A percentile compares a stretch with the other conserved stretches of the same genome.
Evolutionary conservation across 306 rosid species (phyloP).

Genomic region (Cucumis melo): DNA sequence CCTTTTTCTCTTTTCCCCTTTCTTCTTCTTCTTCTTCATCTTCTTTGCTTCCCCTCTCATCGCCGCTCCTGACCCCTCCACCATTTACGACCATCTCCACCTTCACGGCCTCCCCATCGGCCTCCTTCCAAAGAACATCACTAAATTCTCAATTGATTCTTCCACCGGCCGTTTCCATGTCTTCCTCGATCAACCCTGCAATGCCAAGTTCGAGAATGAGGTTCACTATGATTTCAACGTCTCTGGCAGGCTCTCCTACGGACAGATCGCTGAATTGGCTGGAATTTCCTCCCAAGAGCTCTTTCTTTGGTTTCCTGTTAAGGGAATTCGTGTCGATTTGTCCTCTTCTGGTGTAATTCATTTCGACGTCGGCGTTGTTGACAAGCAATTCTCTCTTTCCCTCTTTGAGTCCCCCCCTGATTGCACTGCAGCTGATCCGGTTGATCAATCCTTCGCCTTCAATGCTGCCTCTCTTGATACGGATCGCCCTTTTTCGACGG

Average conservation of each 20-base stretch:
- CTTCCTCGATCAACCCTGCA: constrained; percentile 44
- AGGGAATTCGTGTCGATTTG: constrained; percentile 66
- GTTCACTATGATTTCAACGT: constrained; percentile 67
- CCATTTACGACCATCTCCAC: constrained; percentile 57
- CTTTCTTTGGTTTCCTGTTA: constrained; percentile 78
- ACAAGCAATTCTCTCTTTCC: constrained; percentile 73
- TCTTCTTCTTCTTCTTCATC: neutral
- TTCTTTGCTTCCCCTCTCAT: constrained; percentile 6
- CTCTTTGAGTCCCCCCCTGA: constrained; percentile 63
- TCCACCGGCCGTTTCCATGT: constrained; percentile 37
- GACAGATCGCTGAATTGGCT: constrained; percentile 47
- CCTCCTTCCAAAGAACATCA: constrained; percentile 59
- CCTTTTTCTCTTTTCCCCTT: neutral
- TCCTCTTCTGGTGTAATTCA: constrained; percentile 62
- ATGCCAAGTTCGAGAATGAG: constrained; percentile 85
- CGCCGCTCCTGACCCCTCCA: constrained; percentile 5
- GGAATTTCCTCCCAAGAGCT: constrained; percentile 82
- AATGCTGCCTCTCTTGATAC: neutral
- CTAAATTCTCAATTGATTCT: constrained; percentile 25
- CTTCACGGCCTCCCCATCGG: constrained; percentile 75
- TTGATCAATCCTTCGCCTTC: constrained; percentile 1
- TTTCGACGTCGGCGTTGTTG: constrained; percentile 85
- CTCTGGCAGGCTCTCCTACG: constrained; percentile 37
- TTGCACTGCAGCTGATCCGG: constrained; percentile 38
- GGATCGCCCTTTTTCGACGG: constrained; percentile 2